Evolutionary conservation across 441 rosid genomes (phyloP), one percentile per base, ranked within the genome.

Genomic region (Euphorbia schlechtendalii): DNA sequence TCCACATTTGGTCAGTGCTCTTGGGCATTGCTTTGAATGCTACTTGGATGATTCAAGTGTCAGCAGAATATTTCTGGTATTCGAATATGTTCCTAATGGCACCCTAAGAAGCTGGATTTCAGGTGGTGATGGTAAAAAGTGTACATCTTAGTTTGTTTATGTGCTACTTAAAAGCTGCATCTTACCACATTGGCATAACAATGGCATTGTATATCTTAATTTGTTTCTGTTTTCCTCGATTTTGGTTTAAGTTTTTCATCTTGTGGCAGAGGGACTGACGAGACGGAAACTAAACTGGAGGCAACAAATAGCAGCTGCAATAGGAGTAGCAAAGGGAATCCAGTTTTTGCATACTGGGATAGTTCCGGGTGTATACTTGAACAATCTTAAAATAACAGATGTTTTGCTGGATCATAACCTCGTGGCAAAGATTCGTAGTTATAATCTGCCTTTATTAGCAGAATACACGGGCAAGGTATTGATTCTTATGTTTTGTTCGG

Each of bases 281-380:
- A 70, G 72, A 65, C 78, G 72, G 69, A 75, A 75, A 36, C 87
- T 89, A 45, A 80, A 85, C 30, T 94, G 92, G 96, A 70, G 85
- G 25, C 96, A 91, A 72, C 86, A 96, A 64, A 85, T 86, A 75
- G 74, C 87, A 17, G 90, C 92, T 63, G 90, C 84, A 5, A 80
- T 89, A 14, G 98, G 96, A 59, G 83, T 89, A 40, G 96, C 94
- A 4, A 91, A 80, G 78, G 98, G 99, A 38, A 83, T 94, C 62
- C 94, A 94, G 56, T 94, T 89, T 79, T 74, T 94, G 83, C 99
- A 94, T 76, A 86, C 96, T 0, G 96, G 96, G 71, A 86, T 89
- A 18, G 88, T 94, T 38, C 98, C 96, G 1, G 96, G 96, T 54
- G 78, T 91, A 71, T 85, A 75, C 69, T 78, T 89, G 1, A 94